Percentiles rank a stretch among this genome's conserved stretches.
Evolutionary conservation across 257 asterid genomes (phyloP).

Genomic region (Solanum bukasovii): DNA sequence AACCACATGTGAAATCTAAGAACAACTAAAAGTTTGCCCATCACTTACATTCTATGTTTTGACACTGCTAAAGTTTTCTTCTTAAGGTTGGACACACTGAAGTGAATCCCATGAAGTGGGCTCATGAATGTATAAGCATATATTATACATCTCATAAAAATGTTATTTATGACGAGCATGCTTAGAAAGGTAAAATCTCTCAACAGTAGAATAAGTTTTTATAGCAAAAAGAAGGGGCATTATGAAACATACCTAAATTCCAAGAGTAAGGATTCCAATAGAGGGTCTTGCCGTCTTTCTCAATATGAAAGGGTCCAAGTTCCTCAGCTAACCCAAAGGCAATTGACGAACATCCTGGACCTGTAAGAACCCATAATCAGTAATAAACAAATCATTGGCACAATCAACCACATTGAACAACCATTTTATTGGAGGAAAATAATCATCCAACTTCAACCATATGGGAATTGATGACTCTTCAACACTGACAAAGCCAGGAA

Average conservation of each 20-base stretch:
- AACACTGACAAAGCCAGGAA: neutral
- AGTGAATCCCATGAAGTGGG: neutral
- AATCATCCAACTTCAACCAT: neutral
- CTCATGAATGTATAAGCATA: neutral
- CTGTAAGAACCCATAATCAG: conserved; percentile 21
- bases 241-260: conserved; percentile 58
- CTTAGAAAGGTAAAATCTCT: neutral
- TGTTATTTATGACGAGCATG: neutral
- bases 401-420: neutral
- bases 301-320: conserved; percentile 87
- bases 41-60: neutral
- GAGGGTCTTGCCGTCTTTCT: conserved; percentile 83
- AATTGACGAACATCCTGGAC: conserved; percentile 96
- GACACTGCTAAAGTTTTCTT: neutral
- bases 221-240: neutral
- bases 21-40: neutral
- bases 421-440: neutral
- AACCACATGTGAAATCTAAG: neutral
- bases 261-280: conserved; percentile 84
- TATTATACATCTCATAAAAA: neutral
- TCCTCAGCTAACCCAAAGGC: conserved; percentile 95
- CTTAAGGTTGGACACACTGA: neutral
- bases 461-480: neutral
- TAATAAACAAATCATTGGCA: conserved; percentile 4
- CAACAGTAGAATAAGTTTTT: neutral